Evolutionary conservation across 192 early-diverging fungal genomes (phyloP), one percentile per base, ranked within the genome.

Genomic region (Coemansia umbellata): DNA sequence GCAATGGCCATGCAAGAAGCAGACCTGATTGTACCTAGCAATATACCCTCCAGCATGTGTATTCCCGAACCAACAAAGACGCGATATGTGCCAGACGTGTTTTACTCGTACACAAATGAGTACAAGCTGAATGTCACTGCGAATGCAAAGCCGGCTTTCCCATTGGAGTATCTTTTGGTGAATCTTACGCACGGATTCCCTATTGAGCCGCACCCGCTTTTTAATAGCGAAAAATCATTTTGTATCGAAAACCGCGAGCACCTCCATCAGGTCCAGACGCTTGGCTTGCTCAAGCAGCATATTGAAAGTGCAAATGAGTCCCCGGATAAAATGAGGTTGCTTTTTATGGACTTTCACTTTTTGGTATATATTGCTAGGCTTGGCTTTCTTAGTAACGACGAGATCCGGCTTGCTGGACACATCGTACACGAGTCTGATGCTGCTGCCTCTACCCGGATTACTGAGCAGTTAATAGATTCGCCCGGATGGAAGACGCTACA

Each of bases 21-120:
- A n/a, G 87, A 85, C 22, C 87, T 99, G 43, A 82, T 97, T 10
- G 92, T 95, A 56, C 87, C 95, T 4, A 91, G 89, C 62, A 82
- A 85, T 15, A 86, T 91, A 27, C 94, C 96, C 4, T 78, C 80
- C 19, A 79, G 92, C 47, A 86, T 97, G 87, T 82, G 89, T 5
- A 91, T 97, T 17, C 82, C 85, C 56, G 84, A 85, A 49, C 63
- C 84, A 15, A 85, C 83, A 5, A 70, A 79, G 51, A 80, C 86
- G 28, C 82, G 88, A 19, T 99, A 99, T 63, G 89, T 99, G 17
- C 96, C 94, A 0, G 96, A 99, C 31, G 86, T 99, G 15, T 93
- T 96, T 60, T 99, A 95, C 80, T 89, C 87, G 66, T 94, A 91
- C 69, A 92, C 85, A 60, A 99, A 99, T 80, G 83, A 95, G 63